Conservation (phyloP, 2,329 filamentous ascomycete species). For the Aureobasidium pullulans region DNA sequence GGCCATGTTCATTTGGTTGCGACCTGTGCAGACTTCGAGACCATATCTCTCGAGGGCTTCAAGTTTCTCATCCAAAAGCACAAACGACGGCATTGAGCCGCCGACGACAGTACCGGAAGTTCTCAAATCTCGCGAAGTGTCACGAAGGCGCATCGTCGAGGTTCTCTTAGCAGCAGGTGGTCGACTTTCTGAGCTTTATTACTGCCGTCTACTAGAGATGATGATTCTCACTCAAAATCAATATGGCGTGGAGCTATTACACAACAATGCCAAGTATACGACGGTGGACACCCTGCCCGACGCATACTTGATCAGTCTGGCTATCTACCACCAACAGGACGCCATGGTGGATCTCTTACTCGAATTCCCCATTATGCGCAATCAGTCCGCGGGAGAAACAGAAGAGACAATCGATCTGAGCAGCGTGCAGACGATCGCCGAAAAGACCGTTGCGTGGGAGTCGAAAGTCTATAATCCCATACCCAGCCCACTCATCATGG, state of each 20-base stretch:
- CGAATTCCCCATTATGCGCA: neutral
- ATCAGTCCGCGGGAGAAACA: neutral
- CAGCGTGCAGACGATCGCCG: neutral
- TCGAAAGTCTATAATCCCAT: slow-evolving; percentile 3
- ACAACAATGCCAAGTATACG: neutral
- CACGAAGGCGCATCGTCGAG: neutral
- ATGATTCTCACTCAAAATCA: slow-evolving; percentile 2
- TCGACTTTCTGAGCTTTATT: slow-evolving; percentile 6
- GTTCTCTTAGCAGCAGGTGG: slow-evolving; percentile 1
- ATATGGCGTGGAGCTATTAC: neutral
- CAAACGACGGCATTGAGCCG: neutral
- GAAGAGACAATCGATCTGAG: neutral
- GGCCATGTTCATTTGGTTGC: slow-evolving; percentile 7
- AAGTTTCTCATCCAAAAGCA: neutral
- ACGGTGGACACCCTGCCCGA: neutral
- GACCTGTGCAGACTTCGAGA: neutral
- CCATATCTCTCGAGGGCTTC: neutral
- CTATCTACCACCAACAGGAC: slow-evolving; percentile 5
- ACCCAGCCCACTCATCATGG: slow-evolving; percentile 6
- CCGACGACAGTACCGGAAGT: neutral
- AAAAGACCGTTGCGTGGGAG: neutral
- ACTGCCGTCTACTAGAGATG: slow-evolving; percentile 10
- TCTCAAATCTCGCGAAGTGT: neutral
- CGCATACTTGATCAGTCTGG: slow-evolving; percentile 1
- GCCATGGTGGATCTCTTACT: neutral